Percentiles rank a stretch among this genome's conserved stretches.
Evolutionary conservation across 1,284 basidiomycete species (phyloP).

Genomic region (Meira miltonrushii): DNA sequence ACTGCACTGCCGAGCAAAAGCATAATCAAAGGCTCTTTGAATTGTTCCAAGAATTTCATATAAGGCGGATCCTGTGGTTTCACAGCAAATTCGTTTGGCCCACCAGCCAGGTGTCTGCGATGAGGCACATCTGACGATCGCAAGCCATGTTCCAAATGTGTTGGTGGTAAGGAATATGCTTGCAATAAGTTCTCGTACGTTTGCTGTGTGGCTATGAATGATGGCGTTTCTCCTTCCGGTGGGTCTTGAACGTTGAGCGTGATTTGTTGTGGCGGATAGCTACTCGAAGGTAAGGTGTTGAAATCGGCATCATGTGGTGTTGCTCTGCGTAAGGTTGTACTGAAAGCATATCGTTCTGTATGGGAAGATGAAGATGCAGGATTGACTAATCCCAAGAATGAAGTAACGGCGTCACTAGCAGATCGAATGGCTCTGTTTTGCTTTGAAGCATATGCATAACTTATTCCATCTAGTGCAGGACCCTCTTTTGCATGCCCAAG

Average conservation of each 20-base stretch:
- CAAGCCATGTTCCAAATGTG: constrained; percentile 30
- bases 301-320: neutral
- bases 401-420: too few relatives aligned
- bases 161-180: constrained; percentile 16
- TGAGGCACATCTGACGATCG: constrained; percentile 20
- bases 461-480: too few relatives aligned
- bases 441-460: too few relatives aligned
- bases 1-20: constrained; percentile 79
- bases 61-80: constrained; percentile 70
- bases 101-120: constrained; percentile 23
- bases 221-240: constrained; percentile 12
- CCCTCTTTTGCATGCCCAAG: too few relatives aligned
- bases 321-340: constrained; percentile 31
- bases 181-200: neutral
- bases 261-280: neutral
- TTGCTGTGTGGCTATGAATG: constrained; percentile 12
- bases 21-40: constrained; percentile 88
- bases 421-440: too few relatives aligned
- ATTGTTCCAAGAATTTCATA: constrained; percentile 83
- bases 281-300: neutral
- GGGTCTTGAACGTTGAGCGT: neutral
- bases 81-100: constrained; percentile 82
- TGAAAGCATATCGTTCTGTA: constrained; percentile 29
- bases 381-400: neutral
- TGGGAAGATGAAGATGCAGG: neutral